Base-by-base conservation (phyloP, 805 yeast genomes). In the Ogataea haglerorum region DNA sequence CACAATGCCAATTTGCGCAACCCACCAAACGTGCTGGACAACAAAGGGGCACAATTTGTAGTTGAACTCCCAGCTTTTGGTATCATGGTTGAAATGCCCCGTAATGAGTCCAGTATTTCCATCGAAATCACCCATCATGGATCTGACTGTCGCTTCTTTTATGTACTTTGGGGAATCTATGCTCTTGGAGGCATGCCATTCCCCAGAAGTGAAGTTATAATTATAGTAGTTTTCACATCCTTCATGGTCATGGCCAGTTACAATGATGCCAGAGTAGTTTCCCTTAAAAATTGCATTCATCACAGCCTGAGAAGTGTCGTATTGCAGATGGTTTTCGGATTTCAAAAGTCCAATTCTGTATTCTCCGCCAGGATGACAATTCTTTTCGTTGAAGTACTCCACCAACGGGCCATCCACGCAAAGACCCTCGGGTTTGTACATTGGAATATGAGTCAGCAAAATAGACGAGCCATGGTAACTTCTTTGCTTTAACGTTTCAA, bases 1-100 rank as follows among this genome's bases (percentile, higher is more conserved):
- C 1, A 73, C 42, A 3, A 72, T 58, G 6, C 74, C 52, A 1
- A 81, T 72, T 54, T 85, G 81, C 2, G 95, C 73, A 6, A 75
- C 85, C 99, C 99, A 93, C 99, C 99, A 93, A 38, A 85, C 78
- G 59, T 90, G 97, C 64, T 90, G 97, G 9, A 87, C 76, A 2
- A 76, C 73, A 60, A 91, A 91, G 12, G 89, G 82, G 65, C 99
- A 93, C 45, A 83, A 67, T 5, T 75, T 61, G 64, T 78, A 91
- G 19, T 72, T 65, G 67, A 85, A 90, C 13, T 72, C 73, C 91
- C 95, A 84, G 14, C 56, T 52, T 1, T 61, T 52, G 0, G 60
- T 47, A 0, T 43, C 46, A 10, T 63, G 48, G 53, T 78, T 69
- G 58, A 76, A 83, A 38, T 71, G 77, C 2, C 95, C 97, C 1